Base-by-base conservation (phyloP, 371 early-diverging fungal genomes). In the Apophysomyces variabilis region DNA sequence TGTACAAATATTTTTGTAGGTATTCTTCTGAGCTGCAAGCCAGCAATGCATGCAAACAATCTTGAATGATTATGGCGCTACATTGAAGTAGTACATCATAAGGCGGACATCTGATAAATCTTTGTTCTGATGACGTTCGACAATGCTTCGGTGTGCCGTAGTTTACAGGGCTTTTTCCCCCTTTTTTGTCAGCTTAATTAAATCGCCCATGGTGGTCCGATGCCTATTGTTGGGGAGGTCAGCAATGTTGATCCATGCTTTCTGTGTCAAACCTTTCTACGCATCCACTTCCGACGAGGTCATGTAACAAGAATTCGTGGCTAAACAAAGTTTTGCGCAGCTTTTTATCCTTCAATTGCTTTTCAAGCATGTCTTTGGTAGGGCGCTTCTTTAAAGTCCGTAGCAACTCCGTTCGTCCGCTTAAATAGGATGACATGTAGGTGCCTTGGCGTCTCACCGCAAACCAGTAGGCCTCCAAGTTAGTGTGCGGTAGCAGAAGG, bases 171-270 rank as follows among this genome's bases (percentile, higher is more conserved):
- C 41, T 64, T 58, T 54, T 16, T 74, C 74, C 1, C 74, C 74
- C 38, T 74, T 74, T 38, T 70, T 70, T n/a, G 74, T 74, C 35
- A 74, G 46, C 18, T 67, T 65, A 36, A 74, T 74, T 38, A 74
- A 45, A 60, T 74, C 70, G 9, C 74, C 74, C 74, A 74, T 74
- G 4, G 74, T 67, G 8, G 74, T 74, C 12, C 67, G 66, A 36
- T 74, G 70, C 57, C 74, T 73, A 38, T n/a, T 45, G 16, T 26
- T 21, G 26, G 12, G 21, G 45, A 21, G 7, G 13, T 47, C 8
- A 38, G 16, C 35, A 37, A 32, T 14, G 18, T 41, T 11, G 41
- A 8, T 41, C 36, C 16, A 6, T 44, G 58, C 44, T 7, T 9
- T 46, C 13, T 4, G 14, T 12, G 3, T 37, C 43, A 59, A 43